A percentile compares a stretch with the other conserved stretches of the same genome.
Conservation (phyloP, 1,139 yeast species). For the Lodderomyces beijingensis region DNA sequence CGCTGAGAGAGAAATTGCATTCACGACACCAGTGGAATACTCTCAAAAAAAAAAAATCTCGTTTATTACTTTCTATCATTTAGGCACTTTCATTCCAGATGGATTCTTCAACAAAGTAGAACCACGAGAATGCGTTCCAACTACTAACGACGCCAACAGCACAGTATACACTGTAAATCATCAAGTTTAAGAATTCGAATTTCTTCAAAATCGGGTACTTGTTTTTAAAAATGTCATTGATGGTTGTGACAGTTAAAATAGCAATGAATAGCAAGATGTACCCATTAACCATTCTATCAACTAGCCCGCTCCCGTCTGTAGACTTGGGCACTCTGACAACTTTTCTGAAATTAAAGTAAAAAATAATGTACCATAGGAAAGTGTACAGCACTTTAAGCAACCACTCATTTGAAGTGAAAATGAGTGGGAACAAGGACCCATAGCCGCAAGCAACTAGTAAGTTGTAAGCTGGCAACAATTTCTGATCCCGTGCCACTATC, state of each 20-base stretch:
- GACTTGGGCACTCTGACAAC: conserved; percentile 55
- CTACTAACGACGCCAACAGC: conserved; percentile 79
- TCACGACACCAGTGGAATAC: too few species aligned
- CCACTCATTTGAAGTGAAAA: conserved; percentile 80
- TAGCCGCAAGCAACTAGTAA: conserved; percentile 75
- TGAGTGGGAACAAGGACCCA: conserved; percentile 81
- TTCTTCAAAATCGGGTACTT: conserved; percentile 46
- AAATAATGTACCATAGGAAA: conserved; percentile 79
- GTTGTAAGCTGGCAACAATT: conserved; percentile 65
- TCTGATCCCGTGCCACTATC: conserved; percentile 65
- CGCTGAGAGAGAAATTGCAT: too few species aligned
- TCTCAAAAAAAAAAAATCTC: too few species aligned
- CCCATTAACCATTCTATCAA: conserved; percentile 66
- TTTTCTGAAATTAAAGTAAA: conserved; percentile 66
- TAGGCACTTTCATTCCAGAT: conserved; percentile 26
- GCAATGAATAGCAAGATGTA: conserved; percentile 70
- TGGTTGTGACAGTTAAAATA: conserved; percentile 51
- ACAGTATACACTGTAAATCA: conserved; percentile 83
- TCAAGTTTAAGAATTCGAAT: conserved; percentile 71
- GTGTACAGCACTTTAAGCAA: conserved; percentile 75
- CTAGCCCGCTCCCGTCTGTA: conserved; percentile 32
- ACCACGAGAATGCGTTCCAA: conserved; percentile 88
- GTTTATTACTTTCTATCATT: too few species aligned
- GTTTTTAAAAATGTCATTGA: conserved; percentile 54
- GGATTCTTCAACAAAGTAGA: conserved; percentile 73